These are phyloP conservation scores for Brachypodium distachyon DNA, from an alignment of 202 grass and related monocot species.

Conservation along the genomic window DNA sequence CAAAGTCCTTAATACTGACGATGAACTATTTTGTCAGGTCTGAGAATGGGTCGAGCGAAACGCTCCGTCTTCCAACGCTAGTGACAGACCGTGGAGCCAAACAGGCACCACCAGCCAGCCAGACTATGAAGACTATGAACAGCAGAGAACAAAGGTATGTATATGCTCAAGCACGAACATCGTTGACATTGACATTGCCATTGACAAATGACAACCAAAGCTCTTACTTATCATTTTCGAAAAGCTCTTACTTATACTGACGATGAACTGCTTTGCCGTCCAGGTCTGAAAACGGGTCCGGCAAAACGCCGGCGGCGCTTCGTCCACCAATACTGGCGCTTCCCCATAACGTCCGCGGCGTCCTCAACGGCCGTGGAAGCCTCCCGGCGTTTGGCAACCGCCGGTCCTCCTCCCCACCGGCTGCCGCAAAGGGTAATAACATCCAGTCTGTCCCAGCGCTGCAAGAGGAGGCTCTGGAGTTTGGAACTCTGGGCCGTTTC, in stretches of 20 bases:
- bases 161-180: not conserved
- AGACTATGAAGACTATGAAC: too few species aligned
- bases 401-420: constrained; percentile 4
- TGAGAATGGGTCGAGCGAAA: not conserved
- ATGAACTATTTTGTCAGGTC: not conserved
- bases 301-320: not conserved
- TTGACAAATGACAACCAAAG: not conserved
- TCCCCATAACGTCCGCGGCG: not conserved
- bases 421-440: not conserved
- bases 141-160: not conserved
- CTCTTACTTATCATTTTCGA: too few species aligned
- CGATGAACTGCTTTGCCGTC: not conserved
- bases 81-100: too few species aligned
- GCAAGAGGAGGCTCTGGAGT: constrained; percentile 15
- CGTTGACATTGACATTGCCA: too few species aligned
- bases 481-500: constrained; percentile 51
- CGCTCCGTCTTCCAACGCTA: not conserved
- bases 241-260: too few species aligned
- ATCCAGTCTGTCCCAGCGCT: not conserved
- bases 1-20: not conserved
- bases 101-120: too few species aligned
- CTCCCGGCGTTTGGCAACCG: not conserved
- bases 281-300: not conserved
- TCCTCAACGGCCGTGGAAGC: not conserved
- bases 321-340: not conserved